phyloP scores from a whole-genome alignment of 1,284 basidiomycete genomes.

The Sporisorium iseilematis-ciliati region DNA sequence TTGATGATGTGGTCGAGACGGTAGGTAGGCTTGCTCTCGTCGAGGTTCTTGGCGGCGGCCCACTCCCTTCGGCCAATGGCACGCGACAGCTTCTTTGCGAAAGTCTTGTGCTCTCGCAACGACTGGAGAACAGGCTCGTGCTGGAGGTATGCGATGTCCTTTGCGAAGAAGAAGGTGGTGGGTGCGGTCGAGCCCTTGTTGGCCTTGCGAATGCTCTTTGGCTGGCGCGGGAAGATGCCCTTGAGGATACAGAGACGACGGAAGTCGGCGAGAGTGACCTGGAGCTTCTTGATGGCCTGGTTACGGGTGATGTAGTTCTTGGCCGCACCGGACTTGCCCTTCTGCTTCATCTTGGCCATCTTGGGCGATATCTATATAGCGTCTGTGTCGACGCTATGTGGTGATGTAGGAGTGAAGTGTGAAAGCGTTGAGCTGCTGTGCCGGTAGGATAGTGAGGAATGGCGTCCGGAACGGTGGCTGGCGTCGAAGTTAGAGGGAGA shows the following conservation, averaged over 20 bases:
- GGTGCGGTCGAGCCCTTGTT: conserved; percentile 98
- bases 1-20: conserved; percentile 92
- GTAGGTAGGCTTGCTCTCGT: conserved; percentile 82
- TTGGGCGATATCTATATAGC: conserved; percentile 9
- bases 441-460: background rate
- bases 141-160: conserved; percentile 96
- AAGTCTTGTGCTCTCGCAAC: conserved; percentile 96
- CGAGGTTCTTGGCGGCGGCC: conserved; percentile 91
- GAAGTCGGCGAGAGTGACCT: conserved; percentile 97
- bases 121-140: conserved; percentile 97
- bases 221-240: conserved; percentile 98
- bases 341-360: conserved; percentile 90
- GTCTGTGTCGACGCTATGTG: conserved; percentile 14
- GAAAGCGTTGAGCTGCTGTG: background rate
- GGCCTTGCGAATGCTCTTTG: conserved; percentile 88
- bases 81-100: conserved; percentile 94
- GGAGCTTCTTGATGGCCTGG: conserved; percentile 76
- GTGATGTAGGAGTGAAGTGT: background rate
- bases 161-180: conserved; percentile 97
- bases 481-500: conserved; percentile 5
- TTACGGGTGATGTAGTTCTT: conserved; percentile 84
- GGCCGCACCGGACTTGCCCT: conserved; percentile 79
- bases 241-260: conserved; percentile 97
- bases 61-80: conserved; percentile 95
- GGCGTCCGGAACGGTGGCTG: background rate